These are phyloP conservation scores for Cytospora mali DNA, from an alignment of 2,329 filamentous ascomycete species.

Conservation along the genomic window DNA sequence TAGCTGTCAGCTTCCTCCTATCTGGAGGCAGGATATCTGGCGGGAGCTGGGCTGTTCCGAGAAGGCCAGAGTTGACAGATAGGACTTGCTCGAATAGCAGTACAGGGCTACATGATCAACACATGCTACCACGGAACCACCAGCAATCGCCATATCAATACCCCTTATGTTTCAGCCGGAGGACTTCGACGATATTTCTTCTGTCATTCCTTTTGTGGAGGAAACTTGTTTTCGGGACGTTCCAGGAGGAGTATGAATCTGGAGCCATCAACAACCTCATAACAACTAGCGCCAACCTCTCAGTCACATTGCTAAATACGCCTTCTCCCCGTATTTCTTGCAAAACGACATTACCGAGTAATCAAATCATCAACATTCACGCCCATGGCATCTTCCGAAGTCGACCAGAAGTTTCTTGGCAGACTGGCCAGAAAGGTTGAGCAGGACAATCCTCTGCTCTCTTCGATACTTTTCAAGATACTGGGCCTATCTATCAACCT, in stretches of 20 bases:
- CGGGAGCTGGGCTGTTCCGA: not conserved
- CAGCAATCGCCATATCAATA: constrained; percentile 17
- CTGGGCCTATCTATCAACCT: constrained; percentile 88
- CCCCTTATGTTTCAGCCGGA: constrained; percentile 26
- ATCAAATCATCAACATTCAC: constrained; percentile 10
- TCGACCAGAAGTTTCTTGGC: constrained; percentile 96
- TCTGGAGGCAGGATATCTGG: not conserved
- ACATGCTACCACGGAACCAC: not conserved
- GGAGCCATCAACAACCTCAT: not conserved
- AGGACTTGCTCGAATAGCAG: not conserved
- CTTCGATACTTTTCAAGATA: constrained; percentile 84
- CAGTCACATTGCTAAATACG: constrained; percentile 6
- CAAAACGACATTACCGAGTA: constrained; percentile 8
- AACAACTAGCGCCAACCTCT: not conserved
- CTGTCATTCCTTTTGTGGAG: constrained; percentile 18
- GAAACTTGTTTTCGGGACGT: constrained; percentile 11
- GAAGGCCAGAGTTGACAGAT: not conserved
- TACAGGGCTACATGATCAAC: not conserved
- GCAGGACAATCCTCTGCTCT: constrained; percentile 76
- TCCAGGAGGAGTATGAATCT: constrained; percentile 9
- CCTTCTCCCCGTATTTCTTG: not conserved
- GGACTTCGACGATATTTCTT: constrained; percentile 6
- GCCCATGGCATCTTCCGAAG: constrained; percentile 90
- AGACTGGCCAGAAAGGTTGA: constrained; percentile 81
- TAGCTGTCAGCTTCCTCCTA: not conserved